Evolutionary conservation across 768 basidiomycete genomes (phyloP).

Genomic region (Naganishia vishniacii): DNA sequence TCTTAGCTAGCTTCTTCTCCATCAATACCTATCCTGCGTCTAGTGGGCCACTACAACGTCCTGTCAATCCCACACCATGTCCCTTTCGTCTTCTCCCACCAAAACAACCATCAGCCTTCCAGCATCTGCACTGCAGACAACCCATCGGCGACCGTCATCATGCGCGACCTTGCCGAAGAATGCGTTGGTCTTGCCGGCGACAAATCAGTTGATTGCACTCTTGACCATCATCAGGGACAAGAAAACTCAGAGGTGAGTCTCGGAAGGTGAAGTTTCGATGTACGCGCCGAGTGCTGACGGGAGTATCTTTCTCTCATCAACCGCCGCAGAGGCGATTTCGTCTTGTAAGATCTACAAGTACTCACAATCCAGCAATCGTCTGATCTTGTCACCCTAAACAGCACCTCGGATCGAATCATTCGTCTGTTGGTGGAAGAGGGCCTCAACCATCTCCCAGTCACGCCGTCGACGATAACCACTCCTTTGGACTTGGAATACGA

Average conservation of each 20-base stretch:
- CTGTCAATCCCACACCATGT: slow-evolving; percentile 4
- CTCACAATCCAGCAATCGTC: background rate
- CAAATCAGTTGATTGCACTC: slow-evolving; percentile 86
- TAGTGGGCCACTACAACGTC: background rate
- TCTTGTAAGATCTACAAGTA: slow-evolving; percentile 55
- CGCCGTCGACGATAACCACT: slow-evolving; percentile 54
- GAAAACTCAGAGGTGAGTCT: slow-evolving; percentile 60
- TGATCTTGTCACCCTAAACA: slow-evolving; percentile 9
- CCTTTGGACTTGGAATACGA: slow-evolving; percentile 70
- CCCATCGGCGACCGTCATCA: slow-evolving; percentile 13
- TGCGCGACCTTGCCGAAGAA: slow-evolving; percentile 60
- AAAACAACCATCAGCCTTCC: slow-evolving; percentile 22
- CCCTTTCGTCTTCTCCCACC: background rate
- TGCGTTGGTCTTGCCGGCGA: slow-evolving; percentile 83
- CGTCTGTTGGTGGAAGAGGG: slow-evolving; percentile 55
- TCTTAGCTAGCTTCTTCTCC: too few species aligned
- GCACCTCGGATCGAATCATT: slow-evolving; percentile 64
- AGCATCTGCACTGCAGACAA: slow-evolving; percentile 14
- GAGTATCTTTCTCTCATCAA: background rate
- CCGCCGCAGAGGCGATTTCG: slow-evolving; percentile 70
- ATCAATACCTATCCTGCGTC: background rate
- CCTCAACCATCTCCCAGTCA: slow-evolving; percentile 76
- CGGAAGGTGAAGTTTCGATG: slow-evolving; percentile 26
- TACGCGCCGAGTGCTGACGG: background rate
- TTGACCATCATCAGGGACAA: slow-evolving; percentile 91